Evolutionary conservation across 257 asterid genomes (phyloP).

Genomic region (Nyctanthes arbortristis): DNA sequence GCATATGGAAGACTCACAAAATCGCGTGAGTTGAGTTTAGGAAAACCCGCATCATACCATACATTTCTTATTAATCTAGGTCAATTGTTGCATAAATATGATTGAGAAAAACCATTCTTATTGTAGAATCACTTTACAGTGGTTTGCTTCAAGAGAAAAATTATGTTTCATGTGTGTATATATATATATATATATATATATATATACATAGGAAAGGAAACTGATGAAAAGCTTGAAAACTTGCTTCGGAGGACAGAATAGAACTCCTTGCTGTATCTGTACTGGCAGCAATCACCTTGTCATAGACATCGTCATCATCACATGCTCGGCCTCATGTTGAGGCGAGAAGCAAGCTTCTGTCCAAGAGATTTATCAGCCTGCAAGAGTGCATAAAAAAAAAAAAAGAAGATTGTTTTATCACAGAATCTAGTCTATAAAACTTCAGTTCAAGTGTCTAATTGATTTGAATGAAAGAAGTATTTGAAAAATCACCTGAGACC

Average conservation of each 20-base stretch:
- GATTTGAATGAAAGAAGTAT: background rate
- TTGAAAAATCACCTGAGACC: conserved; percentile 38
- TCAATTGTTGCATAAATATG: too few species aligned
- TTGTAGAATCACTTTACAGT: background rate
- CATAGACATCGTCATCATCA: conserved; percentile 33
- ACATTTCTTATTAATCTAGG: too few species aligned
- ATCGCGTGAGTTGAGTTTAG: too few species aligned
- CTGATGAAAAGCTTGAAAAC: background rate
- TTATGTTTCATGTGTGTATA: background rate
- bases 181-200: too few species aligned
- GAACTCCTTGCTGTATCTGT: background rate
- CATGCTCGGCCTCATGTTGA: conserved; percentile 66
- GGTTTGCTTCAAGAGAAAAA: background rate
- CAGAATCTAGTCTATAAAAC: too few species aligned
- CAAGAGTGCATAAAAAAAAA: background rate
- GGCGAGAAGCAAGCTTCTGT: conserved; percentile 69
- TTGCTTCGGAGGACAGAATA: background rate
- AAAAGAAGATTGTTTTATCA: too few species aligned
- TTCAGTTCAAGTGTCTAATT: too few species aligned
- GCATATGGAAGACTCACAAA: too few species aligned
- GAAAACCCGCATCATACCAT: too few species aligned
- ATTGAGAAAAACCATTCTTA: background rate
- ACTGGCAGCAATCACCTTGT: background rate
- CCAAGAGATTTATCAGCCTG: conserved; percentile 81
- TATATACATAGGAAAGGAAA: too few species aligned